Evolutionary conservation across 768 basidiomycete species (phyloP).

Genomic region (Auriculariales sp.): DNA sequence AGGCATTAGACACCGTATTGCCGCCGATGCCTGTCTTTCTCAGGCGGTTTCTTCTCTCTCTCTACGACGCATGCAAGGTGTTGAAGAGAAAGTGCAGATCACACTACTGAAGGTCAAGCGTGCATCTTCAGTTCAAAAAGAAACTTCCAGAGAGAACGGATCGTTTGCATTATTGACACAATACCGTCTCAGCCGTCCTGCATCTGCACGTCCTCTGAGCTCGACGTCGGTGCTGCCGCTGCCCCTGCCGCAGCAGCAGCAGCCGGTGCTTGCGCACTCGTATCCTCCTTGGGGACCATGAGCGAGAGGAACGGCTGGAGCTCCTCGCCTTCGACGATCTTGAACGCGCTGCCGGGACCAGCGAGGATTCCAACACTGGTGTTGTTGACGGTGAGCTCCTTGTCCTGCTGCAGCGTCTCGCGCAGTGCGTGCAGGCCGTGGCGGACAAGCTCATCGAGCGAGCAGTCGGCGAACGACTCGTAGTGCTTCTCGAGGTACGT

Average conservation of each 20-base stretch:
- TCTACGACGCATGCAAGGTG: no score
- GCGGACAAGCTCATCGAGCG: constrained; percentile 73
- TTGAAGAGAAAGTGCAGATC: no score
- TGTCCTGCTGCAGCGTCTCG: constrained; percentile 98
- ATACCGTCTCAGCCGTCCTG: no score
- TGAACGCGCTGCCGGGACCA: constrained; percentile 61
- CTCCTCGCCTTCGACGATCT: constrained; percentile 73
- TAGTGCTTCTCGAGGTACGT: constrained; percentile 95
- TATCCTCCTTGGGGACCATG: constrained; percentile 57
- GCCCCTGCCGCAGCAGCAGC: constrained; percentile 24
- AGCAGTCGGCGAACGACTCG: constrained; percentile 71
- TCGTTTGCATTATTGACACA: no score
- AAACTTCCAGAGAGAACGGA: no score
- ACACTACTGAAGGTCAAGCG: no score
- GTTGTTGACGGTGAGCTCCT: constrained; percentile 84
- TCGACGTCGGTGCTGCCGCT: constrained; percentile 23
- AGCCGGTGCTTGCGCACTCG: constrained; percentile 11
- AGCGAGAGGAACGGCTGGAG: constrained; percentile 61
- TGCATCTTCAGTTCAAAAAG: no score
- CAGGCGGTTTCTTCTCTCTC: no score
- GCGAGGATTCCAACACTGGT: constrained; percentile 80
- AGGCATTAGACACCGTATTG: no score
- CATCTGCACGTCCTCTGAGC: constrained; percentile 74
- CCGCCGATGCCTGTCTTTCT: no score
- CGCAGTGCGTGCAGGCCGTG: constrained; percentile 92